These are phyloP conservation scores for Lodderomyces orthopsilosis DNA, from an alignment of 1,139 yeast species.

Conservation along the genomic window DNA sequence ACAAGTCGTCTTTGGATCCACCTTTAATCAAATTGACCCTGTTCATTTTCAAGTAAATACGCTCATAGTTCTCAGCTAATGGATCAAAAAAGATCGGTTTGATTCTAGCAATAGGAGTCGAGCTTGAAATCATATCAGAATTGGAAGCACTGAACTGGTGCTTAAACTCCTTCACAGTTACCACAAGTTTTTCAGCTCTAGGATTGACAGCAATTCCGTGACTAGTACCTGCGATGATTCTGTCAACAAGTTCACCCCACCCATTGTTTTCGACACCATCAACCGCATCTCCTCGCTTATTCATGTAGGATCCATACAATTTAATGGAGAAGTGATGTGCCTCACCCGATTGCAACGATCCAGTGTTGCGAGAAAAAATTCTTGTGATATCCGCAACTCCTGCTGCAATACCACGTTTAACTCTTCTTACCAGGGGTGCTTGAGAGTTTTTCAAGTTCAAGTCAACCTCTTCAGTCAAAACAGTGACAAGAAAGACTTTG, in stretches of 20 bases:
- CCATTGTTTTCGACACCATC: conserved; percentile 53
- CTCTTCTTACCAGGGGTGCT: conserved; percentile 35
- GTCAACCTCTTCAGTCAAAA: conserved; percentile 60
- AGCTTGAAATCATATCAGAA: conserved; percentile 35
- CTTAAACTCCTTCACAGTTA: conserved; percentile 73
- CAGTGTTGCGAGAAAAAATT: conserved; percentile 65
- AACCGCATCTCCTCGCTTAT: conserved; percentile 31
- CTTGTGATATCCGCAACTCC: conserved; percentile 87
- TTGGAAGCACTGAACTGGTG: conserved; percentile 44
- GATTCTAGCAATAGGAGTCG: conserved; percentile 58
- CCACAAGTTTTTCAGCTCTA: conserved; percentile 69
- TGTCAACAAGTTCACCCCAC: conserved; percentile 85
- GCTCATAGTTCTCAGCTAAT: conserved; percentile 55
- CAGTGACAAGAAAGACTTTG: conserved; percentile 66
- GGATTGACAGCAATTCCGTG: conserved; percentile 82
- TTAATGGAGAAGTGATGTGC: conserved; percentile 71
- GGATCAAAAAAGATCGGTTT: conserved; percentile 66
- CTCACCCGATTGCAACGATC: conserved; percentile 58
- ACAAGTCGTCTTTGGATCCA: conserved; percentile 30
- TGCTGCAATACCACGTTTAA: conserved; percentile 81
- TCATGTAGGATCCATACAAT: conserved; percentile 66
- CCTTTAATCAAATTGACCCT: conserved; percentile 41
- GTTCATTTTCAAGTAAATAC: conserved; percentile 58
- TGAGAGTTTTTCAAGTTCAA: conserved; percentile 24
- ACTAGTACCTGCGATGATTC: conserved; percentile 74